Conservation (phyloP, 345 rosid species). For the Moringa oleifera region DNA sequence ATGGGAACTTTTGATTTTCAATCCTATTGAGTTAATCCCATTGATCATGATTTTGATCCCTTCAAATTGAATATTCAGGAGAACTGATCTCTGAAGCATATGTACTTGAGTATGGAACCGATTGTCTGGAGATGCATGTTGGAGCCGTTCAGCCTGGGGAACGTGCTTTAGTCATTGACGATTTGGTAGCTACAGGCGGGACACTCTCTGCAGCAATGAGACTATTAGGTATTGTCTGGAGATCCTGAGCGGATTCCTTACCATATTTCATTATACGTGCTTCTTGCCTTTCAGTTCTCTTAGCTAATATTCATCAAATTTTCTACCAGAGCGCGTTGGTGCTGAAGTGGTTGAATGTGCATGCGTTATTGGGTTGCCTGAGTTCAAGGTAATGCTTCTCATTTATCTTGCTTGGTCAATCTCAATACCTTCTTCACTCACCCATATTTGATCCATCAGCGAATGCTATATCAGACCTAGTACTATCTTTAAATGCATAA, state of each 20-base stretch:
- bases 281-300: too few species aligned
- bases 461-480: too few species aligned
- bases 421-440: too few species aligned
- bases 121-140: constrained; percentile 77
- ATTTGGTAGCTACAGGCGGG: constrained; percentile 89
- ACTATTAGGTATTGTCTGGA: constrained; percentile 78
- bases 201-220: constrained; percentile 78
- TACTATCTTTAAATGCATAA: too few species aligned
- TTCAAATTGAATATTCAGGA: constrained; percentile 46
- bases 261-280: too few species aligned
- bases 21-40: too few species aligned
- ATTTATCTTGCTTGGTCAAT: too few species aligned
- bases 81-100: constrained; percentile 64
- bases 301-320: too few species aligned
- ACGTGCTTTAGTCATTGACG: constrained; percentile 67
- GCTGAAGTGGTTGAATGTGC: constrained; percentile 71
- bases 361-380: constrained; percentile 77
- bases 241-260: too few species aligned
- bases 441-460: too few species aligned
- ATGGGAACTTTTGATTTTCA: too few species aligned
- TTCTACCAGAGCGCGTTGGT: constrained; percentile 56
- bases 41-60: too few species aligned
- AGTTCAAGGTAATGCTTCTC: constrained; percentile 59
- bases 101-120: constrained; percentile 83
- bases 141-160: constrained; percentile 71